These are phyloP conservation scores for Eremochloa ophiuroides DNA, from an alignment of 176 grass and related monocot species.

Conservation along the genomic window DNA sequence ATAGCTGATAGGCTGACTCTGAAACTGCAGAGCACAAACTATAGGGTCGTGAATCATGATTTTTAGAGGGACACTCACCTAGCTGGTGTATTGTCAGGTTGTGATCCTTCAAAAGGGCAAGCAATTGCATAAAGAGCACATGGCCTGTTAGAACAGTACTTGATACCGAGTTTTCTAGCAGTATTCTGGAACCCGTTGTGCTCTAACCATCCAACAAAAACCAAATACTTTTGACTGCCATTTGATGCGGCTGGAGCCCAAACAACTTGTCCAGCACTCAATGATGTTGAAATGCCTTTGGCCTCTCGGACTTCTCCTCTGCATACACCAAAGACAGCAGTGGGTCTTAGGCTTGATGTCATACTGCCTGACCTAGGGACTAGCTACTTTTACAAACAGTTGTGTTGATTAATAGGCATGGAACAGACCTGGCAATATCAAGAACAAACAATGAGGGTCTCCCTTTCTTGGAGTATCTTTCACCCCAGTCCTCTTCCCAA, in stretches of 20 bases:
- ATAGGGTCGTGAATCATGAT: not conserved
- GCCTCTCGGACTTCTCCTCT: constrained; percentile 53
- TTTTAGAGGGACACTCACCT: constrained; percentile 18
- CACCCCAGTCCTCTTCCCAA: constrained; percentile 80
- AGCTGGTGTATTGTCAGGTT: not conserved
- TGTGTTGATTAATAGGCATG: not conserved
- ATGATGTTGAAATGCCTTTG: constrained; percentile 28
- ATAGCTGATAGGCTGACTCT: not conserved
- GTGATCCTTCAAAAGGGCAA: constrained; percentile 35
- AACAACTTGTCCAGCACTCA: constrained; percentile 66
- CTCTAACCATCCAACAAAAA: constrained; percentile 62
- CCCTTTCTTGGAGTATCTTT: constrained; percentile 62
- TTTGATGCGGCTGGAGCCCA: constrained; percentile 50
- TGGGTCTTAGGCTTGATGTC: not conserved
- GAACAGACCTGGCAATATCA: constrained; percentile 47
- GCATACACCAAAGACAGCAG: constrained; percentile 11
- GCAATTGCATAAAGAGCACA: constrained; percentile 54
- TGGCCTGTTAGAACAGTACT: constrained; percentile 78
- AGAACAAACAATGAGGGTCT: constrained; percentile 64
- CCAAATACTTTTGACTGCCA: constrained; percentile 32
- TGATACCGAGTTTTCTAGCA: constrained; percentile 63
- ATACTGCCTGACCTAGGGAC: not conserved
- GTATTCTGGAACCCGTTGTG: constrained; percentile 44
- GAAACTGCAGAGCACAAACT: not conserved
- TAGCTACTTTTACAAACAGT: not conserved